phyloP scores from a whole-genome alignment of 805 yeast genomes.

The Spencermartinsiella europaea region DNA sequence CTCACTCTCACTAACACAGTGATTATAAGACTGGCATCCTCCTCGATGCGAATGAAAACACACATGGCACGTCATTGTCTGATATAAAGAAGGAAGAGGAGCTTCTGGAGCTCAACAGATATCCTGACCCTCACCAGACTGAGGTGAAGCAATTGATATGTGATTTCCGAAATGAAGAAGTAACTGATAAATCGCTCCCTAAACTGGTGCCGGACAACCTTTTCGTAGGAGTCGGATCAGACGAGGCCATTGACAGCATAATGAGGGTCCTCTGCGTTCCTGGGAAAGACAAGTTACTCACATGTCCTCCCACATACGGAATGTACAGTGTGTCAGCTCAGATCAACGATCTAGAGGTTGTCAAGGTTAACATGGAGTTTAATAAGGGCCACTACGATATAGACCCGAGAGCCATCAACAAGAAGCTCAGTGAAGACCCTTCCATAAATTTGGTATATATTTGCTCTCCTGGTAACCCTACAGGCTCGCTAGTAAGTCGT shows the following conservation, averaged over 20 bases:
- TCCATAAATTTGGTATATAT: constrained; percentile 70
- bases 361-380: constrained; percentile 66
- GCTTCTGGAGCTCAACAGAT: constrained; percentile 66
- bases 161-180: constrained; percentile 54
- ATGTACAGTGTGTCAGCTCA: constrained; percentile 92
- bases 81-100: constrained; percentile 42
- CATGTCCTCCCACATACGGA: constrained; percentile 95
- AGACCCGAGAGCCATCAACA: constrained; percentile 50
- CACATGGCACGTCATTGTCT: constrained; percentile 77
- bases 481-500: constrained; percentile 59
- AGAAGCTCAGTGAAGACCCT: constrained; percentile 49
- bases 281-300: constrained; percentile 71
- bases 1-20: constrained; percentile 23
- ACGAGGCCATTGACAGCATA: constrained; percentile 86
- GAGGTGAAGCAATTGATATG: constrained; percentile 68
- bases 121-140: constrained; percentile 94
- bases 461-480: constrained; percentile 97
- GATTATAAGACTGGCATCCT: constrained; percentile 85
- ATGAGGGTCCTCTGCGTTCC: constrained; percentile 83
- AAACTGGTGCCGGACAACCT: constrained; percentile 58
- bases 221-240: constrained; percentile 95
- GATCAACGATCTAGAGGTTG: constrained; percentile 80
- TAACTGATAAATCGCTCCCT: constrained; percentile 19
- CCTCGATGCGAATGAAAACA: constrained; percentile 93
- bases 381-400: constrained; percentile 48